Evolutionary conservation across 495 filamentous ascomycete genomes (phyloP).

Genomic region (Neurospora sp.): DNA sequence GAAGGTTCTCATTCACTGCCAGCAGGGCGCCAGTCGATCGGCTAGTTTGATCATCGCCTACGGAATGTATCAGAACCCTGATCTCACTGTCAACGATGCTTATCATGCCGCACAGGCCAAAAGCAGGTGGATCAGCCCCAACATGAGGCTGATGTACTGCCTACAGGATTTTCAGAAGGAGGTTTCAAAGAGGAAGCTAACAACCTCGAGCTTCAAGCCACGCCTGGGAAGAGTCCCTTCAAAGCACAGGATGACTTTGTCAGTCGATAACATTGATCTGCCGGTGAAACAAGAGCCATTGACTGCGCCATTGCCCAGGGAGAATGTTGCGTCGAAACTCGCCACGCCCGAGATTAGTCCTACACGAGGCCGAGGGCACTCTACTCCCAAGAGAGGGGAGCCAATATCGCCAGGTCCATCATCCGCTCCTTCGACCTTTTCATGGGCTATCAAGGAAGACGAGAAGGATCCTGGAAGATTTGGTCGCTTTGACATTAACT

Average conservation of each 20-base stretch:
- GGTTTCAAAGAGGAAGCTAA: slow-evolving; percentile 41
- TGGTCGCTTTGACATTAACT: slow-evolving; percentile 30
- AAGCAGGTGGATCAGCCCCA: slow-evolving; percentile 93
- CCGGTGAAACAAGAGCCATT: slow-evolving; percentile 33
- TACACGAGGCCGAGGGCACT: slow-evolving; percentile 28
- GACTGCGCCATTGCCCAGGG: slow-evolving; percentile 41
- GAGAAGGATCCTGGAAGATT: slow-evolving; percentile 26
- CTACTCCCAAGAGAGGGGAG: slow-evolving; percentile 31
- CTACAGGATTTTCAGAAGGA: slow-evolving; percentile 83
- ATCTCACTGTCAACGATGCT: slow-evolving; percentile 81
- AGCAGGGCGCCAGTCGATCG: slow-evolving; percentile 90
- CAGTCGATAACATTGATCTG: slow-evolving; percentile 37
- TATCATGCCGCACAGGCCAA: slow-evolving; percentile 83
- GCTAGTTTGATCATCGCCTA: slow-evolving; percentile 97
- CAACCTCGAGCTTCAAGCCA: slow-evolving; percentile 34
- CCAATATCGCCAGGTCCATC: slow-evolving; percentile 46
- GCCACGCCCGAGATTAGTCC: slow-evolving; percentile 19
- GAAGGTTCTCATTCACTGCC: slow-evolving; percentile 86
- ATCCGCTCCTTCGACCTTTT: slow-evolving; percentile 45
- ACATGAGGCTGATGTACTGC: slow-evolving; percentile 97
- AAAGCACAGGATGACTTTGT: slow-evolving; percentile 43
- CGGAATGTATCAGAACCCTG: slow-evolving; percentile 82
- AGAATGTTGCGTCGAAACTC: slow-evolving; percentile 18
- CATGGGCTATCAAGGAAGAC: slow-evolving; percentile 38
- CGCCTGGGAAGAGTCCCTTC: slow-evolving; percentile 36